Evolutionary conservation across 2,329 filamentous ascomycete genomes (phyloP).

Genomic region (Ascomycota sp.): DNA sequence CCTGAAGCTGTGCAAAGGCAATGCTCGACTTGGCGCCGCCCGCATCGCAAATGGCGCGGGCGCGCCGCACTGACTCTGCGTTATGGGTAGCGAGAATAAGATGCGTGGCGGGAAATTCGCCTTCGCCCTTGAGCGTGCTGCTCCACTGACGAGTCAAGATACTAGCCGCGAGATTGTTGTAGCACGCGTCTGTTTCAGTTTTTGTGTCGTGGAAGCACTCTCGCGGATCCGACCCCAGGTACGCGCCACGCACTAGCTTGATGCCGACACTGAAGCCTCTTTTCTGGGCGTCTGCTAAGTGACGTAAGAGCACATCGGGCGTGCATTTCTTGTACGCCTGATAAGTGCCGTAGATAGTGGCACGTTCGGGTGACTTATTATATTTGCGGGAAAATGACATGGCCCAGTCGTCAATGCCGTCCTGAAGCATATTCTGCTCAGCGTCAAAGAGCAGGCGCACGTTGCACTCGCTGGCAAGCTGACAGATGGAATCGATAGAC

Average conservation of each 20-base stretch:
- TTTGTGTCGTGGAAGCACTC: constrained; percentile 52
- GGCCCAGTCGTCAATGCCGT: constrained; percentile 63
- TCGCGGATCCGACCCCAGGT: constrained; percentile 46
- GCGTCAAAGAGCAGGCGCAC: constrained; percentile 66
- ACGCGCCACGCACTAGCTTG: constrained; percentile 56
- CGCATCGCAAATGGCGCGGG: constrained; percentile 26
- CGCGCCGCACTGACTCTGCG: constrained; percentile 40
- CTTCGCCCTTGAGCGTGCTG: constrained; percentile 12
- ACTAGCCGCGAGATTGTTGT: constrained; percentile 46
- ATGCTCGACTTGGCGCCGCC: constrained; percentile 18
- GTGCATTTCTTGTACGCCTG: constrained; percentile 52
- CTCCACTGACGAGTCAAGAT: constrained; percentile 35
- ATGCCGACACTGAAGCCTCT: constrained; percentile 46
- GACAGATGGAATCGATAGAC: constrained; percentile 54
- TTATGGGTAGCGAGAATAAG: constrained; percentile 73
- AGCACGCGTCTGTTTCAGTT: constrained; percentile 45
- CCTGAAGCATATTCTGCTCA: constrained; percentile 59
- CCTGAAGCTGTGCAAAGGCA: constrained; percentile 50
- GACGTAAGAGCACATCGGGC: constrained; percentile 30
- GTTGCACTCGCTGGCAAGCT: constrained; percentile 42
- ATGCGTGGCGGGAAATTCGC: constrained; percentile 31
- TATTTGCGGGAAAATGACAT: constrained; percentile 54
- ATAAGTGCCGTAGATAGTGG: constrained; percentile 61
- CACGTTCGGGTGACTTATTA: constrained; percentile 40
- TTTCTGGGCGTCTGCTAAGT: constrained; percentile 34